Percentiles rank a stretch among this genome's conserved stretches.
phyloP scores from a whole-genome alignment of 2,329 filamentous ascomycete species.

The Aciculosporium take region DNA sequence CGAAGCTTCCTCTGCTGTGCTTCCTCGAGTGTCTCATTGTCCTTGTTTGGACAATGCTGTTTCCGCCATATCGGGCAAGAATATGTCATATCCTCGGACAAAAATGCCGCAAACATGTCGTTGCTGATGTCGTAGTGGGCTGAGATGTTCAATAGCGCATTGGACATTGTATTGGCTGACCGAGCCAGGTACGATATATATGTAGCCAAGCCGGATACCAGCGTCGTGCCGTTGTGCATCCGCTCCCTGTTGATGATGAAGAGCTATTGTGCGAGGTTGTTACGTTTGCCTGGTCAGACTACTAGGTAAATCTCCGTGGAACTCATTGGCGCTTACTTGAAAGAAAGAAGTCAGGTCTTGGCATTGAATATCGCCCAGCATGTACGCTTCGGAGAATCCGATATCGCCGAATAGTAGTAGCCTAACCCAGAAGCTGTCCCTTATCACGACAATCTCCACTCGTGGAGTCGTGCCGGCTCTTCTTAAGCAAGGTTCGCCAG shows the following conservation, averaged over 20 bases:
- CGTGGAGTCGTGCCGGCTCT: constrained; percentile 23
- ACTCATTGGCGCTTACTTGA: constrained; percentile 29
- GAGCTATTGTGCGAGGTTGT: constrained; percentile 27
- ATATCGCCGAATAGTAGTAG: constrained; percentile 58
- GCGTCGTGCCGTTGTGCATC: constrained; percentile 49
- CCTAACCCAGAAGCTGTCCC: constrained; percentile 57
- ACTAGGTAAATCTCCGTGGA: background rate
- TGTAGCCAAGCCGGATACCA: constrained; percentile 43
- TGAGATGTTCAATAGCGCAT: constrained; percentile 49
- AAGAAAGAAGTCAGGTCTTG: constrained; percentile 55
- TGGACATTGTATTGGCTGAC: constrained; percentile 41
- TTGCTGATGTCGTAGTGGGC: constrained; percentile 68
- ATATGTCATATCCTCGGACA: constrained; percentile 65
- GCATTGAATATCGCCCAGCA: constrained; percentile 57
- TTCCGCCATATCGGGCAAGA: constrained; percentile 53
- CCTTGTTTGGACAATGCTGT: background rate
- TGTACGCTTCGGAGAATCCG: constrained; percentile 61
- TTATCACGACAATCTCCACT: constrained; percentile 45
- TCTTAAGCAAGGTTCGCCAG: constrained; percentile 19
- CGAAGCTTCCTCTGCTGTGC: constrained; percentile 55
- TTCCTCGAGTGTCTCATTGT: constrained; percentile 42
- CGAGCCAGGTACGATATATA: constrained; percentile 44
- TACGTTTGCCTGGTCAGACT: background rate
- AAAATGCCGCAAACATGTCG: constrained; percentile 60
- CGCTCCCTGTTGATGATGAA: constrained; percentile 56